A percentile compares a stretch with the other conserved stretches of the same genome.
Conservation (phyloP, 202 grass and related monocot genomes). For the Digitaria exilis region DNA sequence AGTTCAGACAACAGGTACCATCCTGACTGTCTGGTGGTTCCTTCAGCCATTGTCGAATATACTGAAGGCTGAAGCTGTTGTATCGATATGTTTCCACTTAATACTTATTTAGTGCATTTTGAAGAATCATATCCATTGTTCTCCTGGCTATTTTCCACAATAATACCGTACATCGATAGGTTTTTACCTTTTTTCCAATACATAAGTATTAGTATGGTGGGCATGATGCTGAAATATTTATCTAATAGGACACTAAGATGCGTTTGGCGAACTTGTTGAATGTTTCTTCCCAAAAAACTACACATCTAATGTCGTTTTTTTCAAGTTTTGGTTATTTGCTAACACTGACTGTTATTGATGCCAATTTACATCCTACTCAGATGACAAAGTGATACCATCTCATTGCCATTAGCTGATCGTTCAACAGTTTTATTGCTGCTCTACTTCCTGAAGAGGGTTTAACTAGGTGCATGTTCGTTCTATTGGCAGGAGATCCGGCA, state of each 20-base stretch:
- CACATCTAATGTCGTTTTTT: background rate
- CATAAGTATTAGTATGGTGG: background rate
- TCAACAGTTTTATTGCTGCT: background rate
- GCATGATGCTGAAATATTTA: background rate
- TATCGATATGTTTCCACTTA: background rate
- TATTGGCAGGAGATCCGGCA: conserved; percentile 60
- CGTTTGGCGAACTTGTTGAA: background rate
- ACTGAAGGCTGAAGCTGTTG: background rate
- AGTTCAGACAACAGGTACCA: conserved; percentile 71
- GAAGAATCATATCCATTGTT: background rate
- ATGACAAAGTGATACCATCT: background rate
- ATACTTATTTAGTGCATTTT: background rate
- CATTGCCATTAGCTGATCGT: conserved; percentile 1
- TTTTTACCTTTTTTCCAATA: conserved; percentile 13
- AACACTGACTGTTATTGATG: background rate
- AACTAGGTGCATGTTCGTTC: conserved; percentile 7
- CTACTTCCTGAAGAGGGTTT: conserved; percentile 2
- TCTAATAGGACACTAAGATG: background rate
- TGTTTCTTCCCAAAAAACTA: background rate
- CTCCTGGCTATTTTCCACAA: background rate
- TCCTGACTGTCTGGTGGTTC: background rate
- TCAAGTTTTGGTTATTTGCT: background rate
- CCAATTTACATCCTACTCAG: background rate
- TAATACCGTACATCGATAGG: background rate
- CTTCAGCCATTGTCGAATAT: background rate